Evolutionary conservation across 2,329 filamentous ascomycete species (phyloP).

Genomic region (Aspergillus intermedius): DNA sequence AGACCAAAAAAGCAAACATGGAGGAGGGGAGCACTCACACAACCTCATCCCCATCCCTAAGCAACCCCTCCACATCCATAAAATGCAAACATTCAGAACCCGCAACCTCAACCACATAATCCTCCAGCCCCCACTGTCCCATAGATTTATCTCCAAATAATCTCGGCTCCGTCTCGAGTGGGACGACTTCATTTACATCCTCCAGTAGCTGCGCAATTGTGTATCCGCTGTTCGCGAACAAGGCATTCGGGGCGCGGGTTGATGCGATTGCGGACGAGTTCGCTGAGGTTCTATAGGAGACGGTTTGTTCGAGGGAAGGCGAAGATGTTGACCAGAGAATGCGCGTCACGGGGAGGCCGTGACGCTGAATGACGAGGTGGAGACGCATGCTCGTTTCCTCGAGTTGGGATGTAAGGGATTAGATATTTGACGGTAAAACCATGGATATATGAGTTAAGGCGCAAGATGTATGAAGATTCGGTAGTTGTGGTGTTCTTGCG

Average conservation of each 20-base stretch:
- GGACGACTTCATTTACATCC: slow-evolving; percentile 71
- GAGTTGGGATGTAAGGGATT: no score
- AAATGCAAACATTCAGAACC: slow-evolving; percentile 87
- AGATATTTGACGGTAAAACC: background rate
- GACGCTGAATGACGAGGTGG: slow-evolving; percentile 64
- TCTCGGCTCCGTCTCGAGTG: slow-evolving; percentile 61
- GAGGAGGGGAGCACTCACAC: slow-evolving; percentile 49
- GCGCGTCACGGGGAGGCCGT: slow-evolving; percentile 64
- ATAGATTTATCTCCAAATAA: slow-evolving; percentile 25
- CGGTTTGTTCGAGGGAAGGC: slow-evolving; percentile 28
- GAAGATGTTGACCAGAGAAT: slow-evolving; percentile 60
- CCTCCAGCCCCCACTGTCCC: slow-evolving; percentile 73
- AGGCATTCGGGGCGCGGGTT: slow-evolving; percentile 28
- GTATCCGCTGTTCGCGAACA: slow-evolving; percentile 45
- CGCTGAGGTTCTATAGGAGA: slow-evolving; percentile 15
- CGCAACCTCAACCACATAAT: slow-evolving; percentile 79
- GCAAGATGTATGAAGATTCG: background rate
- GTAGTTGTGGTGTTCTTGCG: background rate
- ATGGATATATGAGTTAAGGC: background rate
- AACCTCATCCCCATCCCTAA: slow-evolving; percentile 79
- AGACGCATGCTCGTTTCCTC: slow-evolving; percentile 55
- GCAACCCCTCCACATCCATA: slow-evolving; percentile 59
- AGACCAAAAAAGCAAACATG: slow-evolving; percentile 1
- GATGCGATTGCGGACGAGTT: slow-evolving; percentile 30
- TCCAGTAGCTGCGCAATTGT: slow-evolving; percentile 72